A percentile compares a stretch with the other conserved stretches of the same genome.
Conservation (phyloP, 768 basidiomycete genomes). For the Russula sp. region DNA sequence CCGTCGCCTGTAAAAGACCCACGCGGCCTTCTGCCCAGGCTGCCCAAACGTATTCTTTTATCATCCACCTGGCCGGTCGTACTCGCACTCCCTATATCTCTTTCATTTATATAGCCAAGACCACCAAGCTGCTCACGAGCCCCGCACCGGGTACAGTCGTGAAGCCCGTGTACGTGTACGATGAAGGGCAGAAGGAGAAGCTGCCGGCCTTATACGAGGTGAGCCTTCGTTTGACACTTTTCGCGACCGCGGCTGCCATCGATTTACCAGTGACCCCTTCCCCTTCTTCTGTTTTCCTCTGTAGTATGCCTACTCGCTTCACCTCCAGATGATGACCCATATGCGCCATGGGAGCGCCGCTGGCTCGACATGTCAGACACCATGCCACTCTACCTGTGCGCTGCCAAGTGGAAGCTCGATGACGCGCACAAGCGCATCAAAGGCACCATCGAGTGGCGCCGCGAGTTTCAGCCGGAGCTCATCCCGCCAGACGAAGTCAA, state of each 20-base stretch:
- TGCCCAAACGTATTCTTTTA: background rate
- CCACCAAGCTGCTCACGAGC: conserved; percentile 42
- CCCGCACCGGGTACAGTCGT: conserved; percentile 50
- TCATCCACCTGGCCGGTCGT: background rate
- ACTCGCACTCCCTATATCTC: background rate
- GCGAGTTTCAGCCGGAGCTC: conserved; percentile 79
- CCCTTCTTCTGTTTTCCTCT: background rate
- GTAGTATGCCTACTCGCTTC: conserved; percentile 61
- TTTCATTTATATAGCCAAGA: conserved; percentile 35
- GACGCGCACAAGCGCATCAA: conserved; percentile 75
- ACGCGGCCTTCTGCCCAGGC: background rate
- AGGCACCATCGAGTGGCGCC: conserved; percentile 74
- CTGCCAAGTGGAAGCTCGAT: conserved; percentile 73
- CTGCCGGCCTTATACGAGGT: conserved; percentile 60
- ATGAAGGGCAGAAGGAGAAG: conserved; percentile 52
- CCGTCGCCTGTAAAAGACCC: background rate
- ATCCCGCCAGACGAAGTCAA: conserved; percentile 76
- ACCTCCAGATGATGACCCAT: conserved; percentile 60
- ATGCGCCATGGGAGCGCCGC: conserved; percentile 67
- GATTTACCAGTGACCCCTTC: too few relatives aligned
- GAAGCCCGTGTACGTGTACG: conserved; percentile 51
- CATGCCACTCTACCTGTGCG: conserved; percentile 71
- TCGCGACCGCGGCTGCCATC: background rate
- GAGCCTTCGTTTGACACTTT: conserved; percentile 17
- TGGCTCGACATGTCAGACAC: conserved; percentile 69